Conservation (phyloP, 2,329 filamentous ascomycete species). For the Teratosphaeria epicoccoides region DNA sequence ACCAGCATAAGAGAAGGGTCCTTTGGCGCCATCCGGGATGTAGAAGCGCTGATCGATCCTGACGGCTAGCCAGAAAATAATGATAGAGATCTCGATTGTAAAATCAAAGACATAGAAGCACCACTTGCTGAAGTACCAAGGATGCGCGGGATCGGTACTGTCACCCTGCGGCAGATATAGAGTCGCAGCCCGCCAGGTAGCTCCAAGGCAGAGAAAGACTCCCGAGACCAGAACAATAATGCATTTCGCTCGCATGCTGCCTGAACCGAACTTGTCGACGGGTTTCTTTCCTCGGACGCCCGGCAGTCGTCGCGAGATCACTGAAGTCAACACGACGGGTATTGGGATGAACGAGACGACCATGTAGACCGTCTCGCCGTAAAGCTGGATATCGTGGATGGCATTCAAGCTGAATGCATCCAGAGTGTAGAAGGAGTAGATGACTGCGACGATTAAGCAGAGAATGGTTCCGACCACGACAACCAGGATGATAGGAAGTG, state of each 20-base stretch:
- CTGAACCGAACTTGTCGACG: slow-evolving; percentile 13
- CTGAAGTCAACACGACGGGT: slow-evolving; percentile 12
- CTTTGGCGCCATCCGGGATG: slow-evolving; percentile 23
- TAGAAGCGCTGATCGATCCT: slow-evolving; percentile 23
- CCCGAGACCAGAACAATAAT: slow-evolving; percentile 15
- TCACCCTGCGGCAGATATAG: slow-evolving; percentile 15
- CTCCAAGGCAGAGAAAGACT: slow-evolving; percentile 14
- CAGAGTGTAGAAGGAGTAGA: slow-evolving; percentile 23
- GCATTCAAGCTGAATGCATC: background rate
- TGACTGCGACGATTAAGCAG: slow-evolving; percentile 20
- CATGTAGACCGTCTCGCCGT: slow-evolving; percentile 16
- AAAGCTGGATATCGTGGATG: slow-evolving; percentile 8
- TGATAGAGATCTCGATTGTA: slow-evolving; percentile 21
- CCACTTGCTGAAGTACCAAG: slow-evolving; percentile 23
- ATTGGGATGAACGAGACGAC: slow-evolving; percentile 15
- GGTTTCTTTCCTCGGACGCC: background rate
- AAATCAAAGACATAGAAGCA: slow-evolving; percentile 24
- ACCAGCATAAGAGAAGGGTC: slow-evolving; percentile 25
- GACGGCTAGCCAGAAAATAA: slow-evolving; percentile 17
- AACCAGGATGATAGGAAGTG: slow-evolving; percentile 10
- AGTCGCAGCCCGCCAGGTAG: slow-evolving; percentile 19
- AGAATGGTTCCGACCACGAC: slow-evolving; percentile 13
- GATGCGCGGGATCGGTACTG: slow-evolving; percentile 9
- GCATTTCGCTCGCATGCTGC: slow-evolving; percentile 13
- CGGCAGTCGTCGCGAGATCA: slow-evolving; percentile 6